These are phyloP conservation scores for Phaeolepiota aurea DNA, from an alignment of 768 basidiomycete genomes.

Conservation along the genomic window DNA sequence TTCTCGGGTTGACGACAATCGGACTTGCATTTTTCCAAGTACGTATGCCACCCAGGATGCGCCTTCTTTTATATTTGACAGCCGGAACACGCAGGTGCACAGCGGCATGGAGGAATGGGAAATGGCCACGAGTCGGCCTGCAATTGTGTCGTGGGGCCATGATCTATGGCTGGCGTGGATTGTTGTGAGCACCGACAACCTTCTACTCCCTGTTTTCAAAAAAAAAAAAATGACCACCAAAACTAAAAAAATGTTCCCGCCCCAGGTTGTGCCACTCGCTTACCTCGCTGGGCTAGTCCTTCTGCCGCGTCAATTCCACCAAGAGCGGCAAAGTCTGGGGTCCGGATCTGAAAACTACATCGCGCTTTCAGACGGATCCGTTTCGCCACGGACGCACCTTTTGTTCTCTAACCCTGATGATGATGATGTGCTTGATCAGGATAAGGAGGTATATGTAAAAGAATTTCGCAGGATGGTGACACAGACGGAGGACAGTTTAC, in stretches of 20 bases:
- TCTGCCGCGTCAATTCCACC: conserved; percentile 32
- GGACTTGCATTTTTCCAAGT: conserved; percentile 46
- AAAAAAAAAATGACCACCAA: background rate
- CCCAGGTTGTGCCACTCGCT: conserved; percentile 31
- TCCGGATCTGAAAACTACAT: conserved; percentile 15
- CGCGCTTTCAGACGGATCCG: conserved; percentile 11
- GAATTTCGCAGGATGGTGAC: background rate
- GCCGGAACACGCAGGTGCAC: conserved; percentile 27
- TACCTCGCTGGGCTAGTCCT: conserved; percentile 37
- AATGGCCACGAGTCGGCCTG: conserved; percentile 22
- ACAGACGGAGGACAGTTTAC: conserved; percentile 4
- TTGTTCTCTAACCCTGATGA: conserved; percentile 11
- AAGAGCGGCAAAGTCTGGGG: conserved; percentile 20
- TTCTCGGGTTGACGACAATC: conserved; percentile 41
- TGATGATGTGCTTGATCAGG: conserved; percentile 2
- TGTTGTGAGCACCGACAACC: conserved; percentile 23
- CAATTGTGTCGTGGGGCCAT: conserved; percentile 27
- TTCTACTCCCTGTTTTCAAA: background rate
- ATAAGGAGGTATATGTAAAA: background rate
- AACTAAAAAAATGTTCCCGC: conserved; percentile 1
- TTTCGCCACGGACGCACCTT: conserved; percentile 7
- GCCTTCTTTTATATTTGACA: too few species aligned
- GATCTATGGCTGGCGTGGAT: conserved; percentile 38
- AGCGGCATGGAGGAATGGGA: conserved; percentile 40
- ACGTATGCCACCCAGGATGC: conserved; percentile 9